Percentiles rank a stretch among this genome's conserved stretches.
phyloP scores from a whole-genome alignment of 441 rosid species.

The Euphorbia schlechtendalii region DNA sequence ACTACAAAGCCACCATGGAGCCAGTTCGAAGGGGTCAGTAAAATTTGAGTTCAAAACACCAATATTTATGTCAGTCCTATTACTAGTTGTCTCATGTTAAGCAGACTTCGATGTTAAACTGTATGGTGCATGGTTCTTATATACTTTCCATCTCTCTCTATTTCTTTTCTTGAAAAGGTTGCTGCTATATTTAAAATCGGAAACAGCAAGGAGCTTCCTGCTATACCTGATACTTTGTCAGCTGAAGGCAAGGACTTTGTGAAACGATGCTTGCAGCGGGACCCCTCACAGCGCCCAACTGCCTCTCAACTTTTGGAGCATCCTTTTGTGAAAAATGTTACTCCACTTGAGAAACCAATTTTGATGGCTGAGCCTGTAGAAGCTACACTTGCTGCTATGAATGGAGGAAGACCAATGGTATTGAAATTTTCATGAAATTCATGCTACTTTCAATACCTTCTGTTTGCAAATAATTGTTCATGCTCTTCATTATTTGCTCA shows the following conservation, averaged over 20 bases:
- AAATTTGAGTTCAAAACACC: background rate
- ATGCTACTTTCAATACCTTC: no score
- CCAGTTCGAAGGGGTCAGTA: conserved; percentile 42
- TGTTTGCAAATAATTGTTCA: no score
- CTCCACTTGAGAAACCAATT: conserved; percentile 61
- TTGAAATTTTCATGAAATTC: conserved; percentile 11
- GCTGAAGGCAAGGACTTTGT: conserved; percentile 90
- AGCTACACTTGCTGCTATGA: conserved; percentile 31
- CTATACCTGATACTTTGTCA: conserved; percentile 81
- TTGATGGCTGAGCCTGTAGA: conserved; percentile 35
- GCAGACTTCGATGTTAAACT: conserved; percentile 7
- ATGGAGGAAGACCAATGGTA: conserved; percentile 55
- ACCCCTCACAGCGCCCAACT: conserved; percentile 73
- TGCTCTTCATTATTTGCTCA: no score
- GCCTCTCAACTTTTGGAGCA: conserved; percentile 80
- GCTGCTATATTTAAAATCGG: conserved; percentile 97
- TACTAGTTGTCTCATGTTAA: conserved; percentile 3
- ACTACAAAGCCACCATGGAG: conserved; percentile 42
- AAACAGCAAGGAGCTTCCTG: conserved; percentile 95
- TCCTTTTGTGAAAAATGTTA: conserved; percentile 64
- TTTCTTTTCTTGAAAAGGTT: conserved; percentile 19
- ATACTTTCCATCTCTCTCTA: background rate
- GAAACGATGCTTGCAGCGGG: conserved; percentile 69
- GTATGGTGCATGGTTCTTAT: conserved; percentile 2
- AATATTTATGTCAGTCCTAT: background rate